phyloP scores from a whole-genome alignment of 164 flowering plant genomes.

The Tetrastigma voinierianum region DNA sequence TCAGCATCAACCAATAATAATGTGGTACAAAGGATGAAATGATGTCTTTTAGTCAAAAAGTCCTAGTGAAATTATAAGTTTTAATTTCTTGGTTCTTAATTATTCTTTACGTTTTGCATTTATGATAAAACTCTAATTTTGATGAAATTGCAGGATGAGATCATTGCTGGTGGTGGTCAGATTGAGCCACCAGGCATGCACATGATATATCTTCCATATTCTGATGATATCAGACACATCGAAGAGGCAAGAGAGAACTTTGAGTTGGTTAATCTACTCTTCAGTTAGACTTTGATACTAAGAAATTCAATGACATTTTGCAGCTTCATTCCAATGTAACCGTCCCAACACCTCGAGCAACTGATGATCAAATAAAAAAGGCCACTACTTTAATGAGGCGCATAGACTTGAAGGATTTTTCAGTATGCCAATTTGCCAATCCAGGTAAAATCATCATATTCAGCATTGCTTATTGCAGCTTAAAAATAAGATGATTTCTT shows the following conservation, averaged over 20 bases:
- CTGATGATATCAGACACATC: constrained; percentile 77
- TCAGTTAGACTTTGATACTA: neutral
- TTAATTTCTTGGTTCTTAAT: no score
- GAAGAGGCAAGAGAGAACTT: constrained; percentile 69
- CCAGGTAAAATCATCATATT: constrained; percentile 51
- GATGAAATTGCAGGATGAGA: constrained; percentile 69
- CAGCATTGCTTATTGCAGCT: neutral
- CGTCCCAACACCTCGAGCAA: constrained; percentile 49
- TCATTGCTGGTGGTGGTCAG: constrained; percentile 64
- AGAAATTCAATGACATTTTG: constrained; percentile 15
- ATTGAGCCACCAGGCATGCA: constrained; percentile 99
- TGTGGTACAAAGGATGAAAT: no score
- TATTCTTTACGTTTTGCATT: neutral
- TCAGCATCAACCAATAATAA: no score
- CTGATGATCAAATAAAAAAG: constrained; percentile 72
- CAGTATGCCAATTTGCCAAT: constrained; percentile 91
- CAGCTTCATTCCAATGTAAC: constrained; percentile 53
- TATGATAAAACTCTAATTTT: neutral
- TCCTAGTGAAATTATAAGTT: no score
- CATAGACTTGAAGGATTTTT: constrained; percentile 80
- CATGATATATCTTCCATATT: constrained; percentile 94
- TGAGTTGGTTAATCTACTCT: neutral
- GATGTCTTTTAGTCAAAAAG: no score
- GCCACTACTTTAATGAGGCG: constrained; percentile 70
- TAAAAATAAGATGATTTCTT: neutral